Evolutionary conservation across 306 rosid genomes (phyloP).

Genomic region (Dicorynia guianensis): DNA sequence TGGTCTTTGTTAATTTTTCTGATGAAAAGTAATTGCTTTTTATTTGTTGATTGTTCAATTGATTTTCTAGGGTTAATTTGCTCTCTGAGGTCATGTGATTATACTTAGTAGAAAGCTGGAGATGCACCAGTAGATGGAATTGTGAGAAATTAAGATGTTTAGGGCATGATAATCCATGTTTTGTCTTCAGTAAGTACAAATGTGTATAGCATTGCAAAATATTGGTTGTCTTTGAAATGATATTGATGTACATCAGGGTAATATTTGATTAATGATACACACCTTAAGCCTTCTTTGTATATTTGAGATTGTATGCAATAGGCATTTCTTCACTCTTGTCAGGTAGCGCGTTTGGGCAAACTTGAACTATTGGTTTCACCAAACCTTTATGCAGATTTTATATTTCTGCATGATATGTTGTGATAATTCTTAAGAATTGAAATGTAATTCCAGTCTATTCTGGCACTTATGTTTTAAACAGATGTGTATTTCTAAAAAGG

Average conservation of each 20-base stretch:
- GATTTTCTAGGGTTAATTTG: conserved; percentile 13
- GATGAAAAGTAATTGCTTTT: neutral
- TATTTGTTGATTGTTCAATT: neutral
- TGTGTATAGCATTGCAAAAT: too few species aligned
- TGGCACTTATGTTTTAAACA: neutral
- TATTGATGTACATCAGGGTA: neutral
- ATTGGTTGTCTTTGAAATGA: conserved; percentile 2
- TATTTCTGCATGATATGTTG: neutral
- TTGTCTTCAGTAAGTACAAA: neutral
- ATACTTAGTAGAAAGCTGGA: conserved; percentile 21
- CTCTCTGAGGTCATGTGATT: conserved; percentile 4
- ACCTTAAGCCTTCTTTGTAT: neutral
- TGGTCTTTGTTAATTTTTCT: neutral
- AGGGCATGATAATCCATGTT: neutral
- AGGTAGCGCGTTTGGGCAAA: neutral
- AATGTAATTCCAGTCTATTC: neutral
- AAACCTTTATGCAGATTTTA: neutral
- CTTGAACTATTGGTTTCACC: conserved; percentile 6
- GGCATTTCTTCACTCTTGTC: conserved; percentile 12
- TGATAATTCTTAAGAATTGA: neutral
- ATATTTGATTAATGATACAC: neutral
- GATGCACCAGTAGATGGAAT: conserved; percentile 1
- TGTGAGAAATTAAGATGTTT: neutral
- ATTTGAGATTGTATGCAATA: conserved; percentile 1
- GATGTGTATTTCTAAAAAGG: neutral